Conservation (phyloP, 2,329 filamentous ascomycete species). For the Hypoxylon sp. region DNA sequence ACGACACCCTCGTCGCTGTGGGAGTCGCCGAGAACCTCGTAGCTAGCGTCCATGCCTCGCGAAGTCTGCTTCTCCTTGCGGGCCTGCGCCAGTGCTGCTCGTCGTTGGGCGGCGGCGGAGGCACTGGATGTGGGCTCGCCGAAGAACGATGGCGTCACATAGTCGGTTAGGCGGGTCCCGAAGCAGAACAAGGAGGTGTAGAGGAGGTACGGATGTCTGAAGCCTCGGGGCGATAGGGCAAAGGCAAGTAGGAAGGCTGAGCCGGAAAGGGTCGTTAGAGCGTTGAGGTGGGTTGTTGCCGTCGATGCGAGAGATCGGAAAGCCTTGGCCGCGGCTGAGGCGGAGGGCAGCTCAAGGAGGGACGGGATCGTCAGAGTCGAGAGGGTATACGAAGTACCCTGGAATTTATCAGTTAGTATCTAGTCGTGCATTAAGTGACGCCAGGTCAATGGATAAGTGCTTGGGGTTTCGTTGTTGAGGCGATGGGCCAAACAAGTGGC, state of each 20-base stretch:
- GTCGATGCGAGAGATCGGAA: constrained; percentile 76
- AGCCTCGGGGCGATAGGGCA: constrained; percentile 78
- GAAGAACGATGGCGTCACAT: constrained; percentile 63
- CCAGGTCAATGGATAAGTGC: constrained; percentile 16
- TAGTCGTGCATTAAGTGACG: neutral
- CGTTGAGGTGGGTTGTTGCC: constrained; percentile 75
- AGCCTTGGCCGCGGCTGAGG: constrained; percentile 77
- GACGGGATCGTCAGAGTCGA: constrained; percentile 83
- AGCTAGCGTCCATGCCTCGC: constrained; percentile 76
- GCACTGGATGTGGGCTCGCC: constrained; percentile 50
- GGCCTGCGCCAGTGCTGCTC: constrained; percentile 51
- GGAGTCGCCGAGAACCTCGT: constrained; percentile 73
- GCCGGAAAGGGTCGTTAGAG: constrained; percentile 77
- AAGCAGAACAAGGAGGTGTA: constrained; percentile 82
- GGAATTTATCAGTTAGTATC: constrained; percentile 32
- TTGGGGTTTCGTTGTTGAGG: constrained; percentile 31
- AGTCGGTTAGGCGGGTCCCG: constrained; percentile 70
- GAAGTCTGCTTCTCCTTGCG: constrained; percentile 54
- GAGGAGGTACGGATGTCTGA: constrained; percentile 89
- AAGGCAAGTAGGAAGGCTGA: constrained; percentile 84
- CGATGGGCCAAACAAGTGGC: constrained; percentile 15
- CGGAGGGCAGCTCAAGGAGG: constrained; percentile 84
- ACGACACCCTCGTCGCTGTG: constrained; percentile 65
- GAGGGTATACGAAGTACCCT: constrained; percentile 93
- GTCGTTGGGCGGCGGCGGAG: constrained; percentile 49